These are phyloP conservation scores for Acanthamoeba triangularis DNA, from an alignment of 208 protist species.

Conservation along the genomic window DNA sequence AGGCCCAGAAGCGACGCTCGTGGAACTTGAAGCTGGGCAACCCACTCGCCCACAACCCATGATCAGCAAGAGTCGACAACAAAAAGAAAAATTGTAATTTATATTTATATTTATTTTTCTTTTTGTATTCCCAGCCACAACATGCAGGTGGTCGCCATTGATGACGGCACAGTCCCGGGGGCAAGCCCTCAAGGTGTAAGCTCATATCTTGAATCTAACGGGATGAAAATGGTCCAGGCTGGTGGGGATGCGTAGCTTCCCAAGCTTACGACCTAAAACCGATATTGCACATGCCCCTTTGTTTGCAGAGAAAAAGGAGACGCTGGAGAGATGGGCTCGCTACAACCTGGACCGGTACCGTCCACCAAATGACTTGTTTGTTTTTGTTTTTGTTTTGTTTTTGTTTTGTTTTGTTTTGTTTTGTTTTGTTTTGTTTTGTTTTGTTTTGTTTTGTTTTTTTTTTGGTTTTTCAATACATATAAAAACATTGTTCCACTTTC, in stretches of 20 bases:
- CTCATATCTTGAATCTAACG: neutral
- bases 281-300: no score
- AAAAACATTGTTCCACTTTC: no score
- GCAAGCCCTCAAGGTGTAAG: neutral
- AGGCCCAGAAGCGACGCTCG: constrained; percentile 37
- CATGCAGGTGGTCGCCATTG: neutral
- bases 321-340: constrained; percentile 1
- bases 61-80: no score
- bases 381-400: neutral
- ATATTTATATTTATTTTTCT: no score
- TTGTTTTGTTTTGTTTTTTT: no score
- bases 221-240: neutral
- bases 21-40: constrained; percentile 26
- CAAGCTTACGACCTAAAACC: no score
- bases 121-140: no score
- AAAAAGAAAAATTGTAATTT: no score
- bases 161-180: neutral
- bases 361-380: neutral
- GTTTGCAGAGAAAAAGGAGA: constrained; percentile 48
- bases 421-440: neutral
- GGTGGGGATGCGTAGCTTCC: no score
- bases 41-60: constrained; percentile 3
- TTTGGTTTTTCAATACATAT: no score
- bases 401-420: no score
- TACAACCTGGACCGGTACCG: constrained; percentile 38